A percentile compares a stretch with the other conserved stretches of the same genome.
These are phyloP conservation scores for Fusarium fracticaudum DNA, from an alignment of 2,329 filamentous ascomycete species.

Conservation along the genomic window DNA sequence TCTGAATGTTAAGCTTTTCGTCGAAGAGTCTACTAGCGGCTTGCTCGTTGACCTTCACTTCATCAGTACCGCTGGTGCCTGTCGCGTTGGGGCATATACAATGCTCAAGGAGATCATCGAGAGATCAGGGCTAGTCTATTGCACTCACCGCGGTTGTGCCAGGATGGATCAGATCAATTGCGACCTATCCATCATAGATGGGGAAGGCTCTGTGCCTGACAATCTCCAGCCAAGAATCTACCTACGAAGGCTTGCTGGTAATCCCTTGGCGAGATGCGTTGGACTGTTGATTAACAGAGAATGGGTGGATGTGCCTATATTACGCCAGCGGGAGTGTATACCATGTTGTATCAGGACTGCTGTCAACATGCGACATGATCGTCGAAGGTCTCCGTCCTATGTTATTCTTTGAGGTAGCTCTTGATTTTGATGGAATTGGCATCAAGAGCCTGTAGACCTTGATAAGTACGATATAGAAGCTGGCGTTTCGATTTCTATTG, in stretches of 20 bases:
- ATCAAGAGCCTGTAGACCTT: rapidly evolving
- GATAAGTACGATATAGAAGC: rapidly evolving
- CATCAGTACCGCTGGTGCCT: rapidly evolving
- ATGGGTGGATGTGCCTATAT: rapidly evolving
- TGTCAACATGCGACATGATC: no score
- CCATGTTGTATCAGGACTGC: background rate
- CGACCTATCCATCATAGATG: rapidly evolving
- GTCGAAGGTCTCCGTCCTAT: background rate
- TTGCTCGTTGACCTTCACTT: background rate
- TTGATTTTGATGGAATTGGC: background rate
- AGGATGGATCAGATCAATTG: rapidly evolving
- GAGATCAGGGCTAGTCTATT: rapidly evolving
- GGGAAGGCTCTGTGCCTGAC: rapidly evolving
- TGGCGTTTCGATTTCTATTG: no score
- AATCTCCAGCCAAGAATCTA: rapidly evolving
- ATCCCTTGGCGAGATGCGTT: background rate
- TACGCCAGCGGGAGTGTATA: background rate
- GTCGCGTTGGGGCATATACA: rapidly evolving
- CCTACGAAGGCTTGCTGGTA: rapidly evolving
- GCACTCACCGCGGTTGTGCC: rapidly evolving
- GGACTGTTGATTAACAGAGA: rapidly evolving
- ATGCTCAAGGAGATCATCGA: rapidly evolving
- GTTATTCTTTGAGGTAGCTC: background rate
- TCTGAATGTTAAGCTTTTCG: rapidly evolving
- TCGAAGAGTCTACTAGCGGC: rapidly evolving